Conservation (phyloP, 345 rosid species). For the Eucalyptus marginata region DNA sequence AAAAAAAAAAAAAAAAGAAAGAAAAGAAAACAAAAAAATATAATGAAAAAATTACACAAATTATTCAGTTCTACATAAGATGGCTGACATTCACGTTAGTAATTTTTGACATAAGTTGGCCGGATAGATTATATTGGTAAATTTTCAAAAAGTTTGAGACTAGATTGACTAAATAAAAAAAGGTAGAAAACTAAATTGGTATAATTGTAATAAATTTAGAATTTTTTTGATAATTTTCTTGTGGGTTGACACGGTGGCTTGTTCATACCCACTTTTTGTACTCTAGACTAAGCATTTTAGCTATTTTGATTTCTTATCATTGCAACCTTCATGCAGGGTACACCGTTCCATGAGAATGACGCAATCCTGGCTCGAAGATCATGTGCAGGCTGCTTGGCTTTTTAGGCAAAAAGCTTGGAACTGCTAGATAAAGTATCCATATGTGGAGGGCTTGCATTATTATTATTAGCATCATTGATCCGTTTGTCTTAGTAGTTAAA, state of each 20-base stretch:
- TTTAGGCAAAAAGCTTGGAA: background rate
- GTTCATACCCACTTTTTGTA: background rate
- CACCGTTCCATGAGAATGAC: slow-evolving; percentile 11
- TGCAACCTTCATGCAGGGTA: slow-evolving; percentile 9
- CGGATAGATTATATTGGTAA: fast-evolving
- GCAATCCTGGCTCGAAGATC: background rate
- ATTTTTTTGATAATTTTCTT: no score
- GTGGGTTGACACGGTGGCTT: background rate
- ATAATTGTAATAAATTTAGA: fast-evolving
- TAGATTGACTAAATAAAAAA: background rate
- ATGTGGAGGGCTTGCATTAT: background rate
- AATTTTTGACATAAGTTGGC: no score
- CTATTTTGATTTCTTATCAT: background rate
- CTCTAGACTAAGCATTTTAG: background rate
- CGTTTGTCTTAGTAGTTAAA: background rate
- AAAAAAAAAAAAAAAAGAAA: no score
- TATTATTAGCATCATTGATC: background rate
- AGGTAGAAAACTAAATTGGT: fast-evolving
- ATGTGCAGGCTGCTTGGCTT: background rate
- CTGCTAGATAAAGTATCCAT: background rate
- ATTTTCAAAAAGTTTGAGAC: background rate
- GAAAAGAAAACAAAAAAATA: no score
- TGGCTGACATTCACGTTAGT: fast-evolving
- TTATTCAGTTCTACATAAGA: no score
- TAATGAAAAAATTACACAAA: background rate